Evolutionary conservation across 768 basidiomycete genomes (phyloP), one percentile per base, ranked within the genome.

Genomic region (Xerocomellus amylosporus): DNA sequence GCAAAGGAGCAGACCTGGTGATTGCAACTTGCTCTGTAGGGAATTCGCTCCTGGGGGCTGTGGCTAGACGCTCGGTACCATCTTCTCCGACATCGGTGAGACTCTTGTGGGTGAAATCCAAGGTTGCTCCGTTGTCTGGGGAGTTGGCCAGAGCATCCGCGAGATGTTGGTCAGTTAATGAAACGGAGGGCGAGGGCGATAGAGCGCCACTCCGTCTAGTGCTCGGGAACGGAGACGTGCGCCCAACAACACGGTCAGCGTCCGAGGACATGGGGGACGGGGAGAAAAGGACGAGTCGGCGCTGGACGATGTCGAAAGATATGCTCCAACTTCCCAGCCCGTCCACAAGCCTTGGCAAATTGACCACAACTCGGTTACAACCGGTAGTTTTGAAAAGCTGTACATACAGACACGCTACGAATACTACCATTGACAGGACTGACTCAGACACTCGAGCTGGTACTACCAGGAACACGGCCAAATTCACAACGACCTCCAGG

Each of bases 31-130:
- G 80, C 47, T 77, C 77, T 42, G 83, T 73, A 57, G 73, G 61
- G 44, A 64, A 61, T 52, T 74, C 76, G 65, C 74, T 72, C 71
- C 75, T 72, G 62, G 84, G 77, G 30, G 84, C 77, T 28, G 75
- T 78, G 15, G 84, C 84, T n/a, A 98, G 82, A 62, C 87, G 85
- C 59, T 87, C 80, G 8, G 85, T 87, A n/a, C 87, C 87, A 40
- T 79, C 78, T 59, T 84, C 81, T 9, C 85, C 85, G 39, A 98
- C 80, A 55, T 92, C 86, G 10, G 85, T 83, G 36, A 98, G 74
- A 41, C 79, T 80, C 72, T 87, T 82, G 71, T 91, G 87, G 55
- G 89, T 84, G 46, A 98, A 80, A 66, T 93, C 85, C 52, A 99
- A 76, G 7, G 94, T 96, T 53, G 83, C 83, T 8, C 93, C 93